These are phyloP conservation scores for Amoeboradix gromovi DNA, from an alignment of 371 early-diverging fungal genomes.

Conservation along the genomic window DNA sequence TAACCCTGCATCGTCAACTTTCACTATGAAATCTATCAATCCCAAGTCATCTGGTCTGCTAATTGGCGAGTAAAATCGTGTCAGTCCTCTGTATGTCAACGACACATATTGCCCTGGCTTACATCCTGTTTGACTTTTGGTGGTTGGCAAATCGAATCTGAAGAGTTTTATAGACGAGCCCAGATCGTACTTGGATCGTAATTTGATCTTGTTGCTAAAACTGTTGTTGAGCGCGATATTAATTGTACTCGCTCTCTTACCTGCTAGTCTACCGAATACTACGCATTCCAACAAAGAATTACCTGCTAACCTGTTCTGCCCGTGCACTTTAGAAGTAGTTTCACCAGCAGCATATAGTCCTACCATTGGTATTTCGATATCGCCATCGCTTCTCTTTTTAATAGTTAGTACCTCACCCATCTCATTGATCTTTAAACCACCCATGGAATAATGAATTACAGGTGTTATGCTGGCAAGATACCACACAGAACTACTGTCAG, in stretches of 20 bases:
- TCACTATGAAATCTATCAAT: too few species aligned
- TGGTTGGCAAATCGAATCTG: too few species aligned
- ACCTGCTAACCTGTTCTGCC: constrained; percentile 89
- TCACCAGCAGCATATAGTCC: constrained; percentile 78
- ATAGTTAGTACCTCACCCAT: constrained; percentile 24
- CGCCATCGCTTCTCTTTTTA: constrained; percentile 1
- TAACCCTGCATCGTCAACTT: too few species aligned
- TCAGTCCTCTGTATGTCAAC: too few species aligned
- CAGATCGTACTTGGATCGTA: too few species aligned
- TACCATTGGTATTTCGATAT: constrained; percentile 18
- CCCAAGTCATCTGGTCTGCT: too few species aligned
- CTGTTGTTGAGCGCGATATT: too few species aligned
- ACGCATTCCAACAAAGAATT: constrained; percentile 87
- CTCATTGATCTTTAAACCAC: constrained; percentile 27
- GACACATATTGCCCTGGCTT: too few species aligned
- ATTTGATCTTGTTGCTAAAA: too few species aligned
- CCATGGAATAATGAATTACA: constrained; percentile 85
- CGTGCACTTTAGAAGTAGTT: constrained; percentile 77
- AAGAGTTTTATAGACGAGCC: too few species aligned
- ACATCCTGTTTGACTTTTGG: too few species aligned
- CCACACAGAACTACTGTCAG: neutral
- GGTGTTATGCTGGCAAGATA: constrained; percentile 67
- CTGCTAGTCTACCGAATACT: constrained; percentile 82
- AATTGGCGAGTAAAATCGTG: too few species aligned
- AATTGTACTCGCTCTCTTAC: constrained; percentile 12